Evolutionary conservation across 1,284 basidiomycete species (phyloP).

Genomic region (Inonotus obliquus): DNA sequence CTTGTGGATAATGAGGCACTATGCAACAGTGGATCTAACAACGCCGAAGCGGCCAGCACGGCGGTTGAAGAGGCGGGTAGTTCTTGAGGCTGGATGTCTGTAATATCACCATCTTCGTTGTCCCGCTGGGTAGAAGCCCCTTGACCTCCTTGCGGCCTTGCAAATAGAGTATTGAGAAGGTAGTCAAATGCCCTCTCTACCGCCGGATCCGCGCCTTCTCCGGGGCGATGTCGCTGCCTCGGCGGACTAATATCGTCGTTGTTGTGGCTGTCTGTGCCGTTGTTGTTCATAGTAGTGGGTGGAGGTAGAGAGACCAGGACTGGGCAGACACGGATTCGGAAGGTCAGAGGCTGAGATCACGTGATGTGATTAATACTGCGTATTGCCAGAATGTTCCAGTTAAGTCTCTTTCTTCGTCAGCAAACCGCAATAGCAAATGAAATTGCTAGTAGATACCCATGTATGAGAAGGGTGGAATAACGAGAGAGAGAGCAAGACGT

Average conservation of each 20-base stretch:
- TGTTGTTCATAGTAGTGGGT: constrained; percentile 10
- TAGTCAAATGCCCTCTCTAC: constrained; percentile 13
- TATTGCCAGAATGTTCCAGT: constrained; percentile 8
- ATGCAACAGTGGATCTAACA: not conserved
- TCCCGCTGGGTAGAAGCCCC: not conserved
- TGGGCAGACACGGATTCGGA: not conserved
- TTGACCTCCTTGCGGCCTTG: not conserved
- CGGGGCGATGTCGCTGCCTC: not conserved
- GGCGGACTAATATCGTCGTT: not conserved
- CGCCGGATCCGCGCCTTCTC: not conserved
- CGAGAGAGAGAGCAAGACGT: not conserved
- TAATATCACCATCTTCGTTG: not conserved
- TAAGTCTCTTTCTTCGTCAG: not conserved
- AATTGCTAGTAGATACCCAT: not conserved
- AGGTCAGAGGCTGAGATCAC: not conserved
- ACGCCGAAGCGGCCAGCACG: not conserved
- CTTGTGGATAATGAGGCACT: not conserved
- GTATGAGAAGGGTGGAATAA: not conserved
- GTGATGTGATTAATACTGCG: not conserved
- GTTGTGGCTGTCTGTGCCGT: not conserved
- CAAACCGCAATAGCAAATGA: not conserved
- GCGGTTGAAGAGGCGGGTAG: not conserved
- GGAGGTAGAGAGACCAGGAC: constrained; percentile 1
- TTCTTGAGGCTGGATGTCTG: not conserved
- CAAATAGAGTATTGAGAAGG: constrained; percentile 2